These are phyloP conservation scores for Ajuga chamaepitys DNA, from an alignment of 257 asterid genomes.

Conservation along the genomic window DNA sequence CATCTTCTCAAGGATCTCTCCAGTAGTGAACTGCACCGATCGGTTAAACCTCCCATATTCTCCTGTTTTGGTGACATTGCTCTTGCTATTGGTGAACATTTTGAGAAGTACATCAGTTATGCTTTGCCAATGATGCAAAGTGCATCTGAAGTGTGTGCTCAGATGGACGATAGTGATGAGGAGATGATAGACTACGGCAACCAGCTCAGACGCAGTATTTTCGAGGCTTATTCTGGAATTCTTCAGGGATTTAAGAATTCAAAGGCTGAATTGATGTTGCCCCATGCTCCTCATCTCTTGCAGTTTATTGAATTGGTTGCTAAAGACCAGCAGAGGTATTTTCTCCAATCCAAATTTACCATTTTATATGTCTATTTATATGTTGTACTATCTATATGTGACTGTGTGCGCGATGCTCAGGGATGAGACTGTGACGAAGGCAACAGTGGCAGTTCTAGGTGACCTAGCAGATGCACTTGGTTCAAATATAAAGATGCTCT, in stretches of 20 bases:
- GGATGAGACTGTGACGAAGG: conserved; percentile 73
- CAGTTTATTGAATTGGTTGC: conserved; percentile 38
- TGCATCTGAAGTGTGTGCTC: background rate
- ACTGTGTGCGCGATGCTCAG: conserved; percentile 28
- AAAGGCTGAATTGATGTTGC: background rate
- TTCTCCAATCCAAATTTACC: background rate
- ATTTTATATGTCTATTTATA: background rate
- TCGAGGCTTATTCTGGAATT: conserved; percentile 3
- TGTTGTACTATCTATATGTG: background rate
- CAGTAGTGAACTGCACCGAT: background rate
- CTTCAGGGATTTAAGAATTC: conserved; percentile 5
- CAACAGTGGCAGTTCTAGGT: conserved; percentile 84
- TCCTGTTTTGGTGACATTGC: conserved; percentile 2
- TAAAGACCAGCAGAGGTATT: conserved; percentile 52
- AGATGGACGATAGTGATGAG: background rate
- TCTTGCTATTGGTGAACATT: background rate
- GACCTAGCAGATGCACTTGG: conserved; percentile 89
- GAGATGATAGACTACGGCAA: background rate
- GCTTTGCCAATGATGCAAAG: conserved; percentile 1
- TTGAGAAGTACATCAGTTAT: background rate
- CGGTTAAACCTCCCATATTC: conserved; percentile 3
- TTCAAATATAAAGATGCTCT: conserved; percentile 44
- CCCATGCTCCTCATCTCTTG: background rate
- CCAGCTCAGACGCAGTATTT: background rate
- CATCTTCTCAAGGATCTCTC: background rate